Base-by-base conservation (phyloP, 1,284 basidiomycete species). In the Moesziomyces sp. region DNA sequence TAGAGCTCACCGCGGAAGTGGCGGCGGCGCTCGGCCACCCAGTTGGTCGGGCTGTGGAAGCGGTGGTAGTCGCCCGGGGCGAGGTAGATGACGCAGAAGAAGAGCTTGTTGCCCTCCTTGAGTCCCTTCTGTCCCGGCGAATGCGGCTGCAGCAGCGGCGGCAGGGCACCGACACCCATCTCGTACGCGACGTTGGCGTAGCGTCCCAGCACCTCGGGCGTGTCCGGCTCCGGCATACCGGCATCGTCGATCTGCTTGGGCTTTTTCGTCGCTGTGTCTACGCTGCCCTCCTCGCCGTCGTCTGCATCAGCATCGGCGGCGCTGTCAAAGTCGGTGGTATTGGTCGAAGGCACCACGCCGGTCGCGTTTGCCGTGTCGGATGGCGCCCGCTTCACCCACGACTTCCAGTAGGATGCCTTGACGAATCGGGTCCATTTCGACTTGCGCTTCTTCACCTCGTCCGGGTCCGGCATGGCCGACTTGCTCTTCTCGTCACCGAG, bases 61-160 rank as follows among this genome's bases (percentile, higher is more conserved):
- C 94, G 90, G 83, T 99, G 96, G 85, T 99, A 99, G 85, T 99
- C 97, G 1, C 97, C 97, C 0, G 96, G 96, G 1, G 96, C 96
- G 57, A 99, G 91, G 86, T 99, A 99, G 75, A 99, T 91, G 79
- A 99, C 96, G 47, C 91, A 87, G 85, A 98, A 99, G 86, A 90
- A 96, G 42, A 98, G 89, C 50, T 90, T 89, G 83, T 96, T 91
- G 14, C 91, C 92, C n/a, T 79, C 76, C 18, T 71, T 63, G 34
- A 80, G 47, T 23, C 71, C 69, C 44, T 76, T 77, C n/a, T 52
- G 47, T 13, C 67, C 73, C 18, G 76, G 74, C 35, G 73, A 72
- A 52, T 79, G 77, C 1, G 73, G 65, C 53, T 82, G 75, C 43
- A 78, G 67, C 23, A 83, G 66, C 2, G 80, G 74, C 11, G 82